These are phyloP conservation scores for Cyberlindnera mrakii DNA, from an alignment of 805 yeast species.

Conservation along the genomic window DNA sequence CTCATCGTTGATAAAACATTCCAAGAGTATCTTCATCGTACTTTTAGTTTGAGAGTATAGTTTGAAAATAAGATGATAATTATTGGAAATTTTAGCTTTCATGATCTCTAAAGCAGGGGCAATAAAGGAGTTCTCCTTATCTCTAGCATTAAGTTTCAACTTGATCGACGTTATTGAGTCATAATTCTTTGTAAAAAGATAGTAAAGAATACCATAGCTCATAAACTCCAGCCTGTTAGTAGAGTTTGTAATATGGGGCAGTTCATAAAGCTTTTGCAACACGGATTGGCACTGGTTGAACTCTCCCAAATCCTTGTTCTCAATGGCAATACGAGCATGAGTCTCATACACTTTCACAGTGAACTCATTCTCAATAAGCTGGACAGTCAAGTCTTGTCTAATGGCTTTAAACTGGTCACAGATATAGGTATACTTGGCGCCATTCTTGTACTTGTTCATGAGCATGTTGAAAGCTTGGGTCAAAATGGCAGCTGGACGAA, in stretches of 20 bases:
- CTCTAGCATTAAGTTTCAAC: conserved; percentile 39
- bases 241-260: conserved; percentile 29
- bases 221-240: conserved; percentile 55
- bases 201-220: conserved; percentile 68
- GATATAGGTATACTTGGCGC: conserved; percentile 63
- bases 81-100: conserved; percentile 29
- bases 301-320: conserved; percentile 82
- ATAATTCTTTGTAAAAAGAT: conserved; percentile 64
- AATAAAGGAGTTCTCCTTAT: conserved; percentile 14
- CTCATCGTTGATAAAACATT: conserved; percentile 51
- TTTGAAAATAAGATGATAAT: conserved; percentile 50
- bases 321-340: conserved; percentile 83
- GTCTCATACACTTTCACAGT: conserved; percentile 76
- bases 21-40: conserved; percentile 40
- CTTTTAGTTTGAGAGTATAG: conserved; percentile 34
- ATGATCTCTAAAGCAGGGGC: conserved; percentile 26
- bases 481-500: conserved; percentile 66
- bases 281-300: conserved; percentile 93
- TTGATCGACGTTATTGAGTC: conserved; percentile 22
- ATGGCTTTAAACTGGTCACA: conserved; percentile 90
- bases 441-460: conserved; percentile 41
- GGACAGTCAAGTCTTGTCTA: conserved; percentile 91
- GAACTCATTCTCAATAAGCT: conserved; percentile 72
- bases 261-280: conserved; percentile 54
- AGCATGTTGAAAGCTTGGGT: conserved; percentile 51